Percentiles rank a stretch among this genome's conserved stretches.
These are phyloP conservation scores for Aureobasidium sp. DNA, from an alignment of 2,329 filamentous ascomycete genomes.

Conservation along the genomic window DNA sequence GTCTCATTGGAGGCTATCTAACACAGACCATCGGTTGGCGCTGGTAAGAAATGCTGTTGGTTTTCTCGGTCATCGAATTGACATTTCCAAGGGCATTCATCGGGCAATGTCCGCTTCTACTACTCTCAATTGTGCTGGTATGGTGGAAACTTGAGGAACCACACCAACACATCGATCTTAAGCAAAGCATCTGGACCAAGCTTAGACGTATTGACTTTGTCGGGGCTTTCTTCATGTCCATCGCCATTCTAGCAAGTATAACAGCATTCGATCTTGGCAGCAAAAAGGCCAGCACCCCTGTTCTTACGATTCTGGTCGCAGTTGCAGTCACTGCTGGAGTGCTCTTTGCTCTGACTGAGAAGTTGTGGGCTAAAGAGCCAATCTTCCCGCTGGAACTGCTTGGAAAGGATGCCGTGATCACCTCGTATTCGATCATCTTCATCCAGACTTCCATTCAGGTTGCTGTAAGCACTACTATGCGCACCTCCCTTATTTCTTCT, in stretches of 20 bases:
- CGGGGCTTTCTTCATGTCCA: conserved; percentile 44
- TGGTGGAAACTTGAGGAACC: conserved; percentile 24
- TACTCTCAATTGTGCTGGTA: conserved; percentile 45
- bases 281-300: conserved; percentile 32
- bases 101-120: conserved; percentile 50
- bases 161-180: conserved; percentile 17
- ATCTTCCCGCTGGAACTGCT: conserved; percentile 54
- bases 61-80: background rate
- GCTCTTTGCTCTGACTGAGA: conserved; percentile 32
- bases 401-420: conserved; percentile 44
- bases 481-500: background rate
- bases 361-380: conserved; percentile 45
- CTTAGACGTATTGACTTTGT: conserved; percentile 53
- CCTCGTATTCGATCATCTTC: conserved; percentile 46
- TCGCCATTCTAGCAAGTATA: conserved; percentile 39
- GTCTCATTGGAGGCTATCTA: conserved; percentile 53
- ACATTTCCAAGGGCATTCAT: conserved; percentile 45
- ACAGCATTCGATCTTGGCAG: conserved; percentile 46
- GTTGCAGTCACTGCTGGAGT: conserved; percentile 25
- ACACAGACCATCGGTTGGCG: conserved; percentile 60
- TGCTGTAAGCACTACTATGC: background rate
- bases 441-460: conserved; percentile 54
- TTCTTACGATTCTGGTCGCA: conserved; percentile 24
- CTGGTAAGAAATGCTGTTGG: conserved; percentile 38
- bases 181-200: conserved; percentile 27